These are phyloP conservation scores for Vaccinium vitisidaea DNA, from an alignment of 148 eudicot genomes.

Conservation along the genomic window DNA sequence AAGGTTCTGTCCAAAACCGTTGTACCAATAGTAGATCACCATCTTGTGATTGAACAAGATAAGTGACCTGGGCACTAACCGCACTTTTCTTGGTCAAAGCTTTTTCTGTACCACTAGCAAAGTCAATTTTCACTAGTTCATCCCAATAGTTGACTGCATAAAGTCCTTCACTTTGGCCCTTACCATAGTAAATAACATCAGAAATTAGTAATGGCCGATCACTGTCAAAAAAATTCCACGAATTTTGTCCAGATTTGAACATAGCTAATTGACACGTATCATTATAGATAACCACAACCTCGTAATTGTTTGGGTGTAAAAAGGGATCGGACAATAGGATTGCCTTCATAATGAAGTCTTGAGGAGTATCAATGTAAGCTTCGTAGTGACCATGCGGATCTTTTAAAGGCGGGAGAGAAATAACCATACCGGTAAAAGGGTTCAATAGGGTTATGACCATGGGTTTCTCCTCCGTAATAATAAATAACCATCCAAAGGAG, in stretches of 20 bases:
- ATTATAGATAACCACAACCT: background rate
- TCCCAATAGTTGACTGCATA: background rate
- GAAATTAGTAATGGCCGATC: no score
- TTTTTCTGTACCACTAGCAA: background rate
- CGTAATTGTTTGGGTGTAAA: background rate
- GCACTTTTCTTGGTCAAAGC: no score
- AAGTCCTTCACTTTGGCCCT: background rate
- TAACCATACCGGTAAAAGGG: background rate
- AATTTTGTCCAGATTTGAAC: conserved; percentile 12
- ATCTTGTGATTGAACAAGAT: conserved; percentile 18
- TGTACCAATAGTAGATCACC: conserved; percentile 10
- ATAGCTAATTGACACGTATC: background rate
- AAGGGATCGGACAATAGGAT: background rate
- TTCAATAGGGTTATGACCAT: conserved; percentile 15
- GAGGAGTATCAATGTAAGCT: background rate
- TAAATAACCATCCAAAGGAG: conserved; percentile 14
- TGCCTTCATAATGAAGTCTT: background rate
- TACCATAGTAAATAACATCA: background rate
- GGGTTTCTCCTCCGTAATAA: background rate
- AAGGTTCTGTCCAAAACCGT: background rate
- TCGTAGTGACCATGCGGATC: background rate
- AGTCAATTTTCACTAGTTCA: background rate
- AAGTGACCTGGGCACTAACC: background rate
- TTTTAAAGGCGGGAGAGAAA: conserved; percentile 10
- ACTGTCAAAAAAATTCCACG: conserved; percentile 4